Percentiles rank a stretch among this genome's conserved stretches.
Conservation (phyloP, 805 yeast genomes). For the Pichia californica region DNA sequence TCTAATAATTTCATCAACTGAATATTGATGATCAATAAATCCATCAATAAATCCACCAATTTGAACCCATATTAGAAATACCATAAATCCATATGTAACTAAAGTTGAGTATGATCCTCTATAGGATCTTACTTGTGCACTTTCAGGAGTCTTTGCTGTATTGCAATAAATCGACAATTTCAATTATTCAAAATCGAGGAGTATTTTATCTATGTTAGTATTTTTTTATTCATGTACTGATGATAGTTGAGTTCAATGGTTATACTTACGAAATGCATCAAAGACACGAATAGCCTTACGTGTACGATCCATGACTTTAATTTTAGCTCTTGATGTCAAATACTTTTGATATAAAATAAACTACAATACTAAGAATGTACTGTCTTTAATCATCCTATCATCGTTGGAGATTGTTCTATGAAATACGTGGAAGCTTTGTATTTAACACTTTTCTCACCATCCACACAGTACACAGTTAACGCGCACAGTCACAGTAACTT, state of each 20-base stretch:
- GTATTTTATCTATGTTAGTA: no score
- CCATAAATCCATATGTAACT: conserved; percentile 50
- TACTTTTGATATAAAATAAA: no score
- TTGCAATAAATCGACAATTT: no score
- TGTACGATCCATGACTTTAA: conserved; percentile 19
- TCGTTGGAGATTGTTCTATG: no score
- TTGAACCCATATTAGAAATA: conserved; percentile 76
- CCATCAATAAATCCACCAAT: conserved; percentile 84
- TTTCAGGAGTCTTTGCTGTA: conserved; percentile 59
- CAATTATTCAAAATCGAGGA: no score
- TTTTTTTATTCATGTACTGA: no score
- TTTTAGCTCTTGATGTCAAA: not conserved
- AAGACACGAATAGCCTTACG: conserved; percentile 37
- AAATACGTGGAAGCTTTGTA: no score
- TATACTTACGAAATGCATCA: conserved; percentile 63
- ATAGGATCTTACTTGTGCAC: conserved; percentile 64
- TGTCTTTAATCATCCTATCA: no score
- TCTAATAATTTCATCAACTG: conserved; percentile 57
- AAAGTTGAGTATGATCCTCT: conserved; percentile 75
- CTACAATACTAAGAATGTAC: no score
- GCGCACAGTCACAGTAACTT: no score
- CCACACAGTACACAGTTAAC: no score
- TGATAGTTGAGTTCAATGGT: not conserved
- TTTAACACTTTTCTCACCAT: no score
- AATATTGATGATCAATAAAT: conserved; percentile 65